Evolutionary conservation across 202 grass and related monocot genomes (phyloP).

Genomic region (Schoenoplectus triqueter): DNA sequence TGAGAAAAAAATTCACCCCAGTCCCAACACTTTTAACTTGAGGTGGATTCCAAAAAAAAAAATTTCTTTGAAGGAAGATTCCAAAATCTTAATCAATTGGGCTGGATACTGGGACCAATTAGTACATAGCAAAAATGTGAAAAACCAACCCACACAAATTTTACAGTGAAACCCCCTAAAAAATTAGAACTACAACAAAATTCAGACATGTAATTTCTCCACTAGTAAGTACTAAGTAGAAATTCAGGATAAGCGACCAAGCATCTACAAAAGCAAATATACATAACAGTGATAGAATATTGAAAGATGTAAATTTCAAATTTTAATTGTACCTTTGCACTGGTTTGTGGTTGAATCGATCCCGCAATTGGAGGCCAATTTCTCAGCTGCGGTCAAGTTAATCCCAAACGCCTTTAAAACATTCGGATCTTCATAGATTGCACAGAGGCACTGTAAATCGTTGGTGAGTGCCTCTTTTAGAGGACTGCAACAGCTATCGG

Average conservation of each 20-base stretch:
- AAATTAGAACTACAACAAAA: background rate
- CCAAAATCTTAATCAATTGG: background rate
- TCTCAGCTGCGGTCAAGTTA: background rate
- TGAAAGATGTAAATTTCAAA: background rate
- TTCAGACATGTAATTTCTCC: no score
- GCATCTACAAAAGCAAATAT: background rate
- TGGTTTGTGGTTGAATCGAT: background rate
- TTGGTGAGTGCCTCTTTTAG: slow-evolving; percentile 27
- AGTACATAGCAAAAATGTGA: background rate
- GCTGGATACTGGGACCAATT: background rate
- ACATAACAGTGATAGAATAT: background rate
- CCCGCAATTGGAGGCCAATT: slow-evolving; percentile 23
- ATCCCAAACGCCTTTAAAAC: slow-evolving; percentile 10
- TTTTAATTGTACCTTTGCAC: background rate
- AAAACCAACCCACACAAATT: background rate
- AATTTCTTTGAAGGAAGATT: background rate
- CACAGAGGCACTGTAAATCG: slow-evolving; percentile 38
- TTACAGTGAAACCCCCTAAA: background rate
- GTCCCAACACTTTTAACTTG: background rate
- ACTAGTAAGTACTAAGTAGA: no score
- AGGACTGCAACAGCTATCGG: slow-evolving; percentile 31
- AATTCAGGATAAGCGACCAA: no score
- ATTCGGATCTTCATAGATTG: background rate
- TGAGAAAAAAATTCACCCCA: no score
- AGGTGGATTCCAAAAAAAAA: background rate